Evolutionary conservation across 164 flowering plant genomes (phyloP).

Genomic region (Piper longum): DNA sequence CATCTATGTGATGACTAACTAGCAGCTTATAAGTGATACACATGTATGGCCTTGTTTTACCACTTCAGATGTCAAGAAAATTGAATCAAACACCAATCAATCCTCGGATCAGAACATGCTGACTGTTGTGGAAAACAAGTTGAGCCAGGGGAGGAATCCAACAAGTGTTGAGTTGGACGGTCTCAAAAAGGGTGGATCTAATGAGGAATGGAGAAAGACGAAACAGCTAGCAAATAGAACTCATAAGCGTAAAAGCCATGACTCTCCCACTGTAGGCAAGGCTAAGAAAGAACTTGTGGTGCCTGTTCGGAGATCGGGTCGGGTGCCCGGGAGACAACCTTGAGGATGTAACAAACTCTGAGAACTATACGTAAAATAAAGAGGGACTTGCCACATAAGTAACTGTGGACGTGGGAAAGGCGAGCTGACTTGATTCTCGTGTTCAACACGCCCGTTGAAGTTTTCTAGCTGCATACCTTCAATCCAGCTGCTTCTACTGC

Average conservation of each 20-base stretch:
- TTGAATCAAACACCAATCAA: not conserved
- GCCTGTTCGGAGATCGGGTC: constrained; percentile 45
- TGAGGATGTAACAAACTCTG: too few relatives aligned
- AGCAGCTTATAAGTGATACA: not conserved
- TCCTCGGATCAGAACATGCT: not conserved
- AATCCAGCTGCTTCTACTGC: too few relatives aligned
- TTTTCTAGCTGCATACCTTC: too few relatives aligned
- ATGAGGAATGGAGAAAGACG: not conserved
- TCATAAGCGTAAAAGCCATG: not conserved
- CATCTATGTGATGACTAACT: not conserved
- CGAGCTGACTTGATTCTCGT: too few relatives aligned
- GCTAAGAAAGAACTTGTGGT: constrained; percentile 9
- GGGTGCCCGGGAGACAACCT: constrained; percentile 24
- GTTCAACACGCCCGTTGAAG: too few relatives aligned
- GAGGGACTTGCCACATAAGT: too few relatives aligned
- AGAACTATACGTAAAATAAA: too few relatives aligned
- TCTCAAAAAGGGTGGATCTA: not conserved
- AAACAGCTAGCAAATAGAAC: not conserved
- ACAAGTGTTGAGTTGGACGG: not conserved
- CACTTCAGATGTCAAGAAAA: not conserved
- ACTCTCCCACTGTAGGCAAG: constrained; percentile 5
- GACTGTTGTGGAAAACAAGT: not conserved
- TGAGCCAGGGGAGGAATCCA: not conserved
- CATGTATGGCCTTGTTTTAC: not conserved
- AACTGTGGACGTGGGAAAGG: too few relatives aligned